Base-by-base conservation (phyloP, 2,329 filamentous ascomycete species). In the Stenocarpella maydis region DNA sequence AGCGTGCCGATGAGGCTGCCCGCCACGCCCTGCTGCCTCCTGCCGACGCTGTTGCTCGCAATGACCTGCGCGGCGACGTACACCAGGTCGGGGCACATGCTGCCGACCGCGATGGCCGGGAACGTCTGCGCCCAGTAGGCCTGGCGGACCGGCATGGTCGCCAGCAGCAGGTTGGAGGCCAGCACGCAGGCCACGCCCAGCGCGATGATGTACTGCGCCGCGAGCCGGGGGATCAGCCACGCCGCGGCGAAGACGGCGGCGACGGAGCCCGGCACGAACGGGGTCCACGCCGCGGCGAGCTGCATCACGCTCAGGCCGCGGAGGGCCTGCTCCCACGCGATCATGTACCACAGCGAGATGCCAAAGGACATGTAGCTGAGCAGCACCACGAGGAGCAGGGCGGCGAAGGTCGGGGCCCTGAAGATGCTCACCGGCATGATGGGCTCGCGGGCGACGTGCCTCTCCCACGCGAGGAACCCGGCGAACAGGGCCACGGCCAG, bases 21-120 rank as follows among this genome's bases (percentile, higher is more conserved):
- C 0, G 85, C 85, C 3, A 87, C 78, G 0, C 86, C 86, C 63
- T 88, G 85, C 26, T 88, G 79, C 6, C 80, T 78, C 3, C 80
- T 77, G 3, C 74, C 78, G 37, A 87, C 85, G 0, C 80, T 81
- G 68, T 87, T 86, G 66, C 85, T 87, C 0, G 85, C 83, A 66
- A 87, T 85, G 5, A 88, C 84, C 69, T 87, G 84, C 0, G 84
- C 84, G 0, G 83, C 83, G 0, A 84, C 82, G 65, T 82, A 86
- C 6, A 85, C 79, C 2, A 87, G 81, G 69, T 87, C 85, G 0
- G 84, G 83, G 37, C 82, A 84, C 72, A 82, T 73, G 2, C 77
- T 73, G 6, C 73, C 73, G 1, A 82, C 34, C 0, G 80, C 1
- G 4, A 73, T 73, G 31, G 80, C 77, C 0, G 80, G 82, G 61